These are phyloP conservation scores for Auriscalpium vulgare DNA, from an alignment of 768 basidiomycete species.

Conservation along the genomic window DNA sequence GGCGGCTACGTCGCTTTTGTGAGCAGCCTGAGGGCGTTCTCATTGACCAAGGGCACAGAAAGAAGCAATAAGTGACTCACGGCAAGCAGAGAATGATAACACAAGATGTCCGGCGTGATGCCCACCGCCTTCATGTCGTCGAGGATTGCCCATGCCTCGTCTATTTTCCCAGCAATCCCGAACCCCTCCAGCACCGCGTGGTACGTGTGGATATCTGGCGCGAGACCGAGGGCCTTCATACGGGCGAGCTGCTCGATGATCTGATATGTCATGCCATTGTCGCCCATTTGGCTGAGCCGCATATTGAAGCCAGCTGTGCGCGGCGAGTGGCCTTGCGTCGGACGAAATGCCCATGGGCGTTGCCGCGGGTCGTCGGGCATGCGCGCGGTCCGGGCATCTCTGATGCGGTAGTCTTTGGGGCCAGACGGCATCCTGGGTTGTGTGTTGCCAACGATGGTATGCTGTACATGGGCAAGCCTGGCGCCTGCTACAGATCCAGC, in stretches of 20 bases:
- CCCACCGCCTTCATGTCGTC: constrained; percentile 50
- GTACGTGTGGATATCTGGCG: constrained; percentile 11
- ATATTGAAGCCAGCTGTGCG: constrained; percentile 4
- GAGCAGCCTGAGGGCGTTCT: constrained; percentile 21
- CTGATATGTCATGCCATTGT: neutral
- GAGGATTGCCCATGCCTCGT: constrained; percentile 36
- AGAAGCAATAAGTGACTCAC: constrained; percentile 30
- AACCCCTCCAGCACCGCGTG: constrained; percentile 28
- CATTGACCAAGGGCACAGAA: constrained; percentile 30
- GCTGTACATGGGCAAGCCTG: too few relatives aligned
- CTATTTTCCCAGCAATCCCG: constrained; percentile 29
- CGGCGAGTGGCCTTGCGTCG: neutral
- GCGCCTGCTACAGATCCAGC: too few relatives aligned
- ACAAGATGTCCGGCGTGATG: constrained; percentile 42
- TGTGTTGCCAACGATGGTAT: too few relatives aligned
- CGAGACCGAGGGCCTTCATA: constrained; percentile 8
- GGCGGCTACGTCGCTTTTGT: constrained; percentile 15
- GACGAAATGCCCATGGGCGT: constrained; percentile 2
- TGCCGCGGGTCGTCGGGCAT: neutral
- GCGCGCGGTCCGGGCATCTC: too few relatives aligned
- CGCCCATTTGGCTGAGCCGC: constrained; percentile 1
- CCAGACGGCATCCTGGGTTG: too few relatives aligned
- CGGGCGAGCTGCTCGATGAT: constrained; percentile 4
- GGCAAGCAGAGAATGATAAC: constrained; percentile 51
- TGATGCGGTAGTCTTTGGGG: too few relatives aligned